phyloP scores from a whole-genome alignment of 345 rosid genomes.

The Heritiera littoralis region DNA sequence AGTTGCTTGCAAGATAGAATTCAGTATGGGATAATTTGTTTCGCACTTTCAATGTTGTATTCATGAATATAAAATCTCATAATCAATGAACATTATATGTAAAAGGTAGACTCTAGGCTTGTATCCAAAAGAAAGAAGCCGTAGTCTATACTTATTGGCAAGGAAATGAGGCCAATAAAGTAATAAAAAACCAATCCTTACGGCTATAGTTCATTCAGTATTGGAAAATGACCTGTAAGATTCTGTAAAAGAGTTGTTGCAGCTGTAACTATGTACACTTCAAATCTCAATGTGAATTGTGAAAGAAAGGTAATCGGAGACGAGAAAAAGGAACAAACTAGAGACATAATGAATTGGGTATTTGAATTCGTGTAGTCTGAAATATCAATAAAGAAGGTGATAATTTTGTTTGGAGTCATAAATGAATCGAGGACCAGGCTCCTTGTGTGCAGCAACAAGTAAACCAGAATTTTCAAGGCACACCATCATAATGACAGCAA shows the following conservation, averaged over 20 bases:
- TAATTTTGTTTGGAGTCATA: conserved; percentile 17
- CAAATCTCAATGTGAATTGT: neutral
- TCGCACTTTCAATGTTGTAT: neutral
- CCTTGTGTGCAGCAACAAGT: conserved; percentile 3
- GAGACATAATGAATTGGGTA: conserved; percentile 6
- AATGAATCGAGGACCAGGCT: conserved; percentile 13
- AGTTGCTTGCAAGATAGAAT: neutral
- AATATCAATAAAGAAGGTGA: conserved; percentile 5
- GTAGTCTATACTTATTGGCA: neutral
- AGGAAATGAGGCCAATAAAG: neutral
- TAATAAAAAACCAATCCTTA: neutral
- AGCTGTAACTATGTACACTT: neutral
- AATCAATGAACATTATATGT: neutral
- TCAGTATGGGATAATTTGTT: neutral
- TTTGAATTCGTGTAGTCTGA: neutral
- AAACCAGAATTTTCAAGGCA: conserved; percentile 21
- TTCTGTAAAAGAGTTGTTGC: neutral
- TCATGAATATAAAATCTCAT: neutral
- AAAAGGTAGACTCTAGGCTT: neutral
- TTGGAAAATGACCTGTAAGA: neutral
- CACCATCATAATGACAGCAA: conserved; percentile 15
- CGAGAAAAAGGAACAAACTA: neutral
- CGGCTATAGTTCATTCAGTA: neutral
- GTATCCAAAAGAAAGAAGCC: neutral
- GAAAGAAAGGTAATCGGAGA: neutral